phyloP scores from a whole-genome alignment of 208 protist genomes.

The Paratrypanosoma confusum region DNA sequence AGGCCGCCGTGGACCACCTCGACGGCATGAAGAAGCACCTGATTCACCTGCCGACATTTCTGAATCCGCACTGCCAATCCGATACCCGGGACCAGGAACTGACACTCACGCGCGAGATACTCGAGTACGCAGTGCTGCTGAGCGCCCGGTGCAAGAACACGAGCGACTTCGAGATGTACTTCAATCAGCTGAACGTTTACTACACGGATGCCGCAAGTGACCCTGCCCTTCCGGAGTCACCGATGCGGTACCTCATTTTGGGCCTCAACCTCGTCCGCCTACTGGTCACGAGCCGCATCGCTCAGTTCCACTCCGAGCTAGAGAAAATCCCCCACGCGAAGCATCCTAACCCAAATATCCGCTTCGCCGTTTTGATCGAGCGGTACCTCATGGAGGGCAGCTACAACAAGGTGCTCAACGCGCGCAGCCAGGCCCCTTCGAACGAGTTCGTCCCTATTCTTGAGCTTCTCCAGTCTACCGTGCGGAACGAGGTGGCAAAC shows the following conservation, averaged over 20 bases:
- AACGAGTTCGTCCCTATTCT: constrained; percentile 86
- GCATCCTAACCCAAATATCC: constrained; percentile 69
- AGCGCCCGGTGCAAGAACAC: constrained; percentile 67
- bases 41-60: constrained; percentile 82
- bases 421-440: constrained; percentile 72
- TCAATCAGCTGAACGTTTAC: constrained; percentile 81
- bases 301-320: constrained; percentile 90
- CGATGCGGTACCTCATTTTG: constrained; percentile 62
- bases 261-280: constrained; percentile 86
- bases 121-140: constrained; percentile 80
- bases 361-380: constrained; percentile 81
- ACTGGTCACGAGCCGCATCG: constrained; percentile 74
- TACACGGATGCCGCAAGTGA: constrained; percentile 64
- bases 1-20: constrained; percentile 38
- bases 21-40: constrained; percentile 59
- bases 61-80: constrained; percentile 55
- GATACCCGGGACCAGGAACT: constrained; percentile 69
- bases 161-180: constrained; percentile 71
- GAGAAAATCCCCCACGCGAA: constrained; percentile 77
- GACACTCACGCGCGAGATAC: constrained; percentile 63
- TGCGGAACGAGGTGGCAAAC: constrained; percentile 81
- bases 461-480: constrained; percentile 81
- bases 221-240: constrained; percentile 55
- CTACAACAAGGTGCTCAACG: constrained; percentile 87
- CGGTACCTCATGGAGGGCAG: constrained; percentile 89